Percentiles rank a stretch among this genome's conserved stretches.
phyloP scores from a whole-genome alignment of 129 eudicot genomes.

The Dittrichia graveolens region DNA sequence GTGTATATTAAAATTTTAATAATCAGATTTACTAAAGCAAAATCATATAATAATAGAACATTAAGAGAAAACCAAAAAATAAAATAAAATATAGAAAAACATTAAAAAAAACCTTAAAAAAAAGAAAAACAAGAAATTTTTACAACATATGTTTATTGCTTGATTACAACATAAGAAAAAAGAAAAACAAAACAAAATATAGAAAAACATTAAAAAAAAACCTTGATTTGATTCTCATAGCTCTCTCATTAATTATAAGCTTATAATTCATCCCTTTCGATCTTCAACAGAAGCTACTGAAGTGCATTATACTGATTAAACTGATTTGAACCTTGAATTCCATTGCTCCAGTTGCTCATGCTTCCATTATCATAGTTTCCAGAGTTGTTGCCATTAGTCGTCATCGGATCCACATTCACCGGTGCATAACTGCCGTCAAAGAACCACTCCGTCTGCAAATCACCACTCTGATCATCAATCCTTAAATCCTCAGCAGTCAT shows the following conservation, averaged over 20 bases:
- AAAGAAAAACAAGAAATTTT: too few species aligned
- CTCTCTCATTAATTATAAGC: background rate
- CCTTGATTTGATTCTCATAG: slow-evolving; percentile 3
- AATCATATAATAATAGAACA: too few species aligned
- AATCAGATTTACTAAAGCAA: too few species aligned
- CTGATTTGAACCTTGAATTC: slow-evolving; percentile 56
- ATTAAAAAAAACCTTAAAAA: background rate
- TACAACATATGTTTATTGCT: slow-evolving; percentile 22
- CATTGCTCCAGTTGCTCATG: slow-evolving; percentile 40
- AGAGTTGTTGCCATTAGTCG: slow-evolving; percentile 7
- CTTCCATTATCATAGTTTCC: slow-evolving; percentile 42
- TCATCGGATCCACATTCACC: slow-evolving; percentile 30
- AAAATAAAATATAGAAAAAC: slow-evolving; percentile 1
- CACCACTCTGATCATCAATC: slow-evolving; percentile 26
- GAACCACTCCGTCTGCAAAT: slow-evolving; percentile 55
- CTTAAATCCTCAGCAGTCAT: slow-evolving; percentile 22
- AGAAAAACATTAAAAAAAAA: slow-evolving; percentile 3
- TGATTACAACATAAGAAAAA: slow-evolving; percentile 5
- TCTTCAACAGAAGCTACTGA: slow-evolving; percentile 36
- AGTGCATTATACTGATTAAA: slow-evolving; percentile 46
- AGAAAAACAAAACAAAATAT: background rate
- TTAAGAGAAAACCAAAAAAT: too few species aligned
- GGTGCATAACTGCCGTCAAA: slow-evolving; percentile 46
- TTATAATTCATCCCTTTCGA: slow-evolving; percentile 14
- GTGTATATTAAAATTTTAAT: too few species aligned